Percentiles rank a stretch among this genome's conserved stretches.
These are phyloP conservation scores for Plasmodium vinckei DNA, from an alignment of 169 alveolate genomes.

Conservation along the genomic window DNA sequence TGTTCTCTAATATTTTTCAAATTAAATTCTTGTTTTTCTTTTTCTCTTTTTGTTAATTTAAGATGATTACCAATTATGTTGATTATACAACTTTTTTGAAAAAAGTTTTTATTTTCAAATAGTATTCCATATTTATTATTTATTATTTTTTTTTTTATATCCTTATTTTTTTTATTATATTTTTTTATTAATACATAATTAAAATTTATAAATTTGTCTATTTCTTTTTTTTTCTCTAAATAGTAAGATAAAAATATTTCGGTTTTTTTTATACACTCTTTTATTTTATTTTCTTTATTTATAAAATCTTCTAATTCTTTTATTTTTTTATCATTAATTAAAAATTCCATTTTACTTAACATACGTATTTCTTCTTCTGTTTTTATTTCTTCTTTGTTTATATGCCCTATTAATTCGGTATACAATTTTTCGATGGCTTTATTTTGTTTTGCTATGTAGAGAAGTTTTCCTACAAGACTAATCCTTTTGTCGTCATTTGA, in stretches of 20 bases:
- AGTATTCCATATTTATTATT: constrained; percentile 10
- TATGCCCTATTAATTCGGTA: background rate
- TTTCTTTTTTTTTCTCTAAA: background rate
- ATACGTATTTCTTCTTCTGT: constrained; percentile 22
- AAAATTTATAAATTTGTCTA: background rate
- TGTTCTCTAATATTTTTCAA: constrained; percentile 13
- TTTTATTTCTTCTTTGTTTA: constrained; percentile 20
- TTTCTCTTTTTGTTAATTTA: constrained; percentile 5
- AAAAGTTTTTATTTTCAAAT: constrained; percentile 26
- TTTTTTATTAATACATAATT: background rate
- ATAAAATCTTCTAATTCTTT: constrained; percentile 23
- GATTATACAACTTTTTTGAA: constrained; percentile 11
- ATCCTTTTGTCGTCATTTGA: background rate
- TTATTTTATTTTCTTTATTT: constrained; percentile 33
- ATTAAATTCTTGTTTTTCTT: background rate
- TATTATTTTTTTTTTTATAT: constrained; percentile 11
- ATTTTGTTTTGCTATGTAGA: background rate
- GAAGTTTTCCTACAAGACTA: background rate
- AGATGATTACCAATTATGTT: background rate
- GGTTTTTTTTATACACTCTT: constrained; percentile 15
- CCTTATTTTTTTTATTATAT: constrained; percentile 1
- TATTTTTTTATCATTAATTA: constrained; percentile 26
- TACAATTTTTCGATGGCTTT: background rate
- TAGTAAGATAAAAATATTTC: background rate
- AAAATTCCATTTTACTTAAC: constrained; percentile 5